Conservation (phyloP, 1,139 yeast species). For the Hansenula lynferdii region DNA sequence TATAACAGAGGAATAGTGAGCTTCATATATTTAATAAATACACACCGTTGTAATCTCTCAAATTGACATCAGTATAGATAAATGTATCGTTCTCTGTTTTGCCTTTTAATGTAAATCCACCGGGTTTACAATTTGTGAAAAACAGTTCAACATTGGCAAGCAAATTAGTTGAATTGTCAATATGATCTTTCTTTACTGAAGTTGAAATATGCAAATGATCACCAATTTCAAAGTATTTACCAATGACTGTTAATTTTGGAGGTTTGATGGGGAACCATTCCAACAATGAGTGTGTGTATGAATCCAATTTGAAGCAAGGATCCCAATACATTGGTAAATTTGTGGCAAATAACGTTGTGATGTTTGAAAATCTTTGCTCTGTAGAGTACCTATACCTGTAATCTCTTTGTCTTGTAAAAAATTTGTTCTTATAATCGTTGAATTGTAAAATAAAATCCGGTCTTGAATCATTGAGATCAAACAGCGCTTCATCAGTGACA, state of each 20-base stretch:
- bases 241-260: neutral
- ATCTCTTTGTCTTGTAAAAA: neutral
- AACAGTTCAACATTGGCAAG: too few relatives aligned
- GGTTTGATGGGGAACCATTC: slow-evolving; percentile 2
- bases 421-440: neutral
- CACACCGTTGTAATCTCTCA: neutral
- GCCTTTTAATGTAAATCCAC: too few relatives aligned
- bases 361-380: neutral
- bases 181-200: too few relatives aligned
- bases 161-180: too few relatives aligned
- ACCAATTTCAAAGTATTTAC: neutral
- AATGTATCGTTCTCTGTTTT: too few relatives aligned
- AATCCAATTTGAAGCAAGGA: neutral
- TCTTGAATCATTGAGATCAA: too few relatives aligned
- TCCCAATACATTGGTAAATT: neutral
- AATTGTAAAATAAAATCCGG: neutral
- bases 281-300: neutral
- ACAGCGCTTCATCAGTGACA: too few relatives aligned
- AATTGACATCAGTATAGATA: neutral
- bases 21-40: neutral
- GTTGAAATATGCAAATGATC: neutral
- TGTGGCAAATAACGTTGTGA: neutral
- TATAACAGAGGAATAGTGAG: neutral
- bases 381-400: neutral
- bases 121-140: too few relatives aligned